Conservation (phyloP, 768 basidiomycete genomes). For the Amanita phalloides region DNA sequence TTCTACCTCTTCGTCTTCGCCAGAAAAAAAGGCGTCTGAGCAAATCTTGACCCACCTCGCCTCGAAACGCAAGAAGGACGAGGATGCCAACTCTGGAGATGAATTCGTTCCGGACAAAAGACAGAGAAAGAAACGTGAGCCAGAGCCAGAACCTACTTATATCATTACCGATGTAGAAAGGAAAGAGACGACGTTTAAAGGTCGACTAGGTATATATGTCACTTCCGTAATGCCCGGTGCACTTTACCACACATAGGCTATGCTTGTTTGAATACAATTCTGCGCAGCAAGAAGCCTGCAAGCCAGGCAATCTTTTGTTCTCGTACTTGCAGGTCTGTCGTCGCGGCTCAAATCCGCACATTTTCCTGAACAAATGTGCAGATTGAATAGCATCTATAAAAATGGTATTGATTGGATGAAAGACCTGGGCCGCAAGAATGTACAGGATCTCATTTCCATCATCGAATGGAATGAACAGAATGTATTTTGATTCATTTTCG, state of each 20-base stretch:
- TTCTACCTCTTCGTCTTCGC: background rate
- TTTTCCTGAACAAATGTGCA: conserved; percentile 19
- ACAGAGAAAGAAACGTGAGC: conserved; percentile 15
- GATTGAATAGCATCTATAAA: conserved; percentile 70
- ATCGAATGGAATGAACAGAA: conserved; percentile 92
- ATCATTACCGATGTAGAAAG: conserved; percentile 62
- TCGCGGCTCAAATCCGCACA: background rate
- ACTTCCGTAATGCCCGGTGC: background rate
- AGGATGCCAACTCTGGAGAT: background rate
- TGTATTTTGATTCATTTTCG: conserved; percentile 18
- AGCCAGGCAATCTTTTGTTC: conserved; percentile 65
- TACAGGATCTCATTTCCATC: conserved; percentile 56
- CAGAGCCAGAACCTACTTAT: conserved; percentile 42
- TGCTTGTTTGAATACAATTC: conserved; percentile 79
- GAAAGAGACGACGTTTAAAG: conserved; percentile 61
- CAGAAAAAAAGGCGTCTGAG: background rate
- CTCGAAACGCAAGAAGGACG: background rate
- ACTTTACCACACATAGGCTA: conserved; percentile 35
- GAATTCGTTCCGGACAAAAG: conserved; percentile 7
- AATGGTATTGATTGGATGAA: conserved; percentile 78
- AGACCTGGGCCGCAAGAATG: conserved; percentile 68
- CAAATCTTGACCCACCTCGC: no score
- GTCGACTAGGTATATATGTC: conserved; percentile 36
- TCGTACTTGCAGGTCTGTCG: conserved; percentile 45
- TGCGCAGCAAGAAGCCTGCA: conserved; percentile 62